These are phyloP conservation scores for Linum tenue DNA, from an alignment of 345 rosid genomes.

Conservation along the genomic window DNA sequence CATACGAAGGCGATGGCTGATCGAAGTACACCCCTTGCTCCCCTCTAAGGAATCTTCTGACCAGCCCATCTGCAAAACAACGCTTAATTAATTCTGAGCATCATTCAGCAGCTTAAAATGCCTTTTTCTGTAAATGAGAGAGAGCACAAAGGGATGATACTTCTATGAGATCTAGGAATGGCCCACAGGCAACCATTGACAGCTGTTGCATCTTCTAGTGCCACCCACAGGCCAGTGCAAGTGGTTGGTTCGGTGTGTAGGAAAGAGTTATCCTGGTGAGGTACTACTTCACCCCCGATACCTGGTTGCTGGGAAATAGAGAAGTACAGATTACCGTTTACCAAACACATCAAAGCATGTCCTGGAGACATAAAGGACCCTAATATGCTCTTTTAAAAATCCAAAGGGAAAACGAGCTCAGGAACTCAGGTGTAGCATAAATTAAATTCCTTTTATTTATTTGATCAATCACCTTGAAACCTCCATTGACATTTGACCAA, in stretches of 20 bases:
- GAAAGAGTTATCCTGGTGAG: slow-evolving; percentile 91
- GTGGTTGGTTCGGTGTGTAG: slow-evolving; percentile 77
- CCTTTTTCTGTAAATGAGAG: not conserved
- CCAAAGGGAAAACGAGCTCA: no score
- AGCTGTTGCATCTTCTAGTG: slow-evolving; percentile 82
- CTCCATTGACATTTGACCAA: not conserved
- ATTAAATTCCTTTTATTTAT: no score
- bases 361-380: not conserved
- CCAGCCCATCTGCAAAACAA: slow-evolving; percentile 63
- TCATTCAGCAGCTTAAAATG: not conserved
- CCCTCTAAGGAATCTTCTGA: slow-evolving; percentile 72
- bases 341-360: not conserved
- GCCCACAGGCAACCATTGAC: slow-evolving; percentile 95
- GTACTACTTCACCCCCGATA: slow-evolving; percentile 92
- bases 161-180: slow-evolving; percentile 89
- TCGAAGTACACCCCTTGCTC: slow-evolving; percentile 76
- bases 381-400: no score
- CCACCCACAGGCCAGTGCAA: slow-evolving; percentile 94
- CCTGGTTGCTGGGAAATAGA: slow-evolving; percentile 74
- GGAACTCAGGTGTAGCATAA: no score
- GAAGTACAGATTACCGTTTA: not conserved
- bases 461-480: no score
- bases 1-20: slow-evolving; percentile 58
- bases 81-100: slow-evolving; percentile 1
- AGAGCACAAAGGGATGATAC: slow-evolving; percentile 21